Evolutionary conservation across 2,329 filamentous ascomycete species (phyloP), one percentile per base, ranked within the genome.

Genomic region (Talaromyces marneffei): DNA sequence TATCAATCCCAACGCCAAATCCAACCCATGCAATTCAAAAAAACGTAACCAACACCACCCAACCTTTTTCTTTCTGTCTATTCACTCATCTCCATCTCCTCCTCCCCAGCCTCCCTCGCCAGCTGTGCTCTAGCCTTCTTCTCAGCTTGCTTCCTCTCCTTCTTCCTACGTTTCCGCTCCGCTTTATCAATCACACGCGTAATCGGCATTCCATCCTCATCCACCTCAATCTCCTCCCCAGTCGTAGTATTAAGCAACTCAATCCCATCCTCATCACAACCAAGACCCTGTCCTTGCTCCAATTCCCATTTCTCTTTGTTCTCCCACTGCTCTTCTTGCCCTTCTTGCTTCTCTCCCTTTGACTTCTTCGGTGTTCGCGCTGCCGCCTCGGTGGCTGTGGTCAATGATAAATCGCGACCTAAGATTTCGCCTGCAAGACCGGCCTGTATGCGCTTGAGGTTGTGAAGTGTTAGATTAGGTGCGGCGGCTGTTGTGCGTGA

Each of bases 131-230:
- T 74, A 31, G 72, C 70, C 72, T 72, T 75, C 65, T 72, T 73
- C 69, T 80, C 73, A 55, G 78, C 78, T 66, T 77, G 73, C 61
- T 76, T 75, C 67, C 79, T 77, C 68, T 80, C 78, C 70, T 83
- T 84, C 78, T 86, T 86, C 62, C 75, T 78, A 65, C 75, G 76
- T 72, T 82, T 85, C 64, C 82, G 76, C 59, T 81, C 79, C 64
- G 81, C 81, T 70, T 81, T 82, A 64, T 83, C 80, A 54, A 77
- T 69, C 25, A 71, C 69, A 10, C 62, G 55, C 16, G 50, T 62
- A 29, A 74, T 67, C 27, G 63, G 63, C 62, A 62, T 60, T 2
- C 60, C 72, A 39, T 79, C 73, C 20, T 74, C 67, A 53, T 75
- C 77, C 64, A 75, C 72, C 33, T 73, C 69, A 31, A 70, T 72